Conservation (phyloP, 257 asterid genomes). For the Euphrasia confusa region DNA sequence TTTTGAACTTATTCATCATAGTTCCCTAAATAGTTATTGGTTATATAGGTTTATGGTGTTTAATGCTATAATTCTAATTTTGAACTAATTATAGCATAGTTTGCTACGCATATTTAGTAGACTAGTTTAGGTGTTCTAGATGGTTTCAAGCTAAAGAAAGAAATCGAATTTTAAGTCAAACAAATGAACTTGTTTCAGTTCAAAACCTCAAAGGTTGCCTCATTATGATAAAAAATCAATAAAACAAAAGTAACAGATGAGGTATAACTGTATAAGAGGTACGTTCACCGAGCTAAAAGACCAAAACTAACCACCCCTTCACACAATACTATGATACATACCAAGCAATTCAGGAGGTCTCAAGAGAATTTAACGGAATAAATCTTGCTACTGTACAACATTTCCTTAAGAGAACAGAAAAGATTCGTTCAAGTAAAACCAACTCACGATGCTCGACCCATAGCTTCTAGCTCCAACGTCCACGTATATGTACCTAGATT, state of each 20-base stretch:
- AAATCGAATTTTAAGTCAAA: no score
- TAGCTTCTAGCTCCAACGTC: conserved; percentile 96
- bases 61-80: no score
- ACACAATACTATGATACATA: background rate
- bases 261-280: background rate
- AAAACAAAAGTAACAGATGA: background rate
- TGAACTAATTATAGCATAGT: no score
- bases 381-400: conserved; percentile 23
- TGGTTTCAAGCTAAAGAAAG: no score
- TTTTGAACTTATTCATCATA: no score
- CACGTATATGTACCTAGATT: conserved; percentile 66
- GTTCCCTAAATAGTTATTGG: no score
- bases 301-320: background rate
- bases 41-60: no score
- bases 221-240: background rate
- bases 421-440: conserved; percentile 62
- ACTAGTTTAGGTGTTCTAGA: no score
- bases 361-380: background rate
- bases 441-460: conserved; percentile 94
- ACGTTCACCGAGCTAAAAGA: background rate
- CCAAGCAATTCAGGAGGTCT: background rate
- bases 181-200: no score
- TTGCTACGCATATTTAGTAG: no score
- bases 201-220: background rate
- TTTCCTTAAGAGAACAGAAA: conserved; percentile 25